Percentiles rank a stretch among this genome's conserved stretches.
Evolutionary conservation across 2,329 filamentous ascomycete species (phyloP).

Genomic region (Boeremia lycopersici): DNA sequence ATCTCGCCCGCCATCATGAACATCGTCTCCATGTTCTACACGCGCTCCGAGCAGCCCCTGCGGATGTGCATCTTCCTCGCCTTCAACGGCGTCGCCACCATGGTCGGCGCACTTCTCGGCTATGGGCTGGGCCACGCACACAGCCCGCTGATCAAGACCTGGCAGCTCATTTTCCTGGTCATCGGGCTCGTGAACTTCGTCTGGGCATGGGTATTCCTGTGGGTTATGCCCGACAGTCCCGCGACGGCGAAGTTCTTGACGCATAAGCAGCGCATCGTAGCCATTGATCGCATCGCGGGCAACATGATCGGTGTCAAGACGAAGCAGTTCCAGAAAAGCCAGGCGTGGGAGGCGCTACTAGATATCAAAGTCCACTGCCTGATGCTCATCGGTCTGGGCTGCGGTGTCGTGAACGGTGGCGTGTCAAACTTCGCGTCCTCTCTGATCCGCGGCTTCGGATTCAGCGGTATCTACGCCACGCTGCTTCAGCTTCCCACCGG

Average conservation of each 20-base stretch:
- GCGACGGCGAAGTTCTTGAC: slow-evolving; percentile 45
- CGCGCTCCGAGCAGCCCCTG: slow-evolving; percentile 46
- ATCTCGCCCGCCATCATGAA: slow-evolving; percentile 47
- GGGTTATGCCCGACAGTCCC: slow-evolving; percentile 47
- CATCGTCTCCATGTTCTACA: slow-evolving; percentile 48
- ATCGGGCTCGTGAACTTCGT: slow-evolving; percentile 47
- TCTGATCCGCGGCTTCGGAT: slow-evolving; percentile 54
- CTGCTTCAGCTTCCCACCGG: slow-evolving; percentile 53
- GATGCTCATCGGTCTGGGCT: slow-evolving; percentile 50
- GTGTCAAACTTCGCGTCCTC: slow-evolving; percentile 58
- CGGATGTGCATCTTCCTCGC: slow-evolving; percentile 53
- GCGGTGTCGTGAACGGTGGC: slow-evolving; percentile 58
- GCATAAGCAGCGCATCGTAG: slow-evolving; percentile 49
- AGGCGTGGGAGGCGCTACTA: slow-evolving; percentile 49
- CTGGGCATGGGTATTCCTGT: slow-evolving; percentile 45
- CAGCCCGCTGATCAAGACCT: slow-evolving; percentile 32
- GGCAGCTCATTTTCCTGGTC: slow-evolving; percentile 48
- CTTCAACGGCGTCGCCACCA: slow-evolving; percentile 48
- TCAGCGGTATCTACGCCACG: slow-evolving; percentile 49
- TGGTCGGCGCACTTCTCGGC: slow-evolving; percentile 45
- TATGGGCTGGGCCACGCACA: slow-evolving; percentile 45
- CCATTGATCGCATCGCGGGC: slow-evolving; percentile 48
- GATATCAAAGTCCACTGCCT: slow-evolving; percentile 52
- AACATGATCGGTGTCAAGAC: slow-evolving; percentile 54
- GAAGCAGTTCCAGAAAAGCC: slow-evolving; percentile 42